Evolutionary conservation across 768 basidiomycete species (phyloP).

Genomic region (Mycena pura): DNA sequence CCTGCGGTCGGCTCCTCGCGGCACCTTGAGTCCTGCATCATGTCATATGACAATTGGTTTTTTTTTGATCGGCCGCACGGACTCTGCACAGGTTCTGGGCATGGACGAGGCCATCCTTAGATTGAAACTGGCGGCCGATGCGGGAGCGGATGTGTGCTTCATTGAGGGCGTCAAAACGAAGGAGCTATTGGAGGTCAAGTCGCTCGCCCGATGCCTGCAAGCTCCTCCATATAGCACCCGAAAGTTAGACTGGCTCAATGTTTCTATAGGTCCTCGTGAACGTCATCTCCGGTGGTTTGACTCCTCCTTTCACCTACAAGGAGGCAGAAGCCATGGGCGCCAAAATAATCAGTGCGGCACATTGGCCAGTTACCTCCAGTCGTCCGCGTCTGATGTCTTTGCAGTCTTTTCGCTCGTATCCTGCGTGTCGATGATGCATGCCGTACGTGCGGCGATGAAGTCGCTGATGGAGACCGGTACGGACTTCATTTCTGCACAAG

Average conservation of each 20-base stretch:
- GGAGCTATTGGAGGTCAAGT: constrained; percentile 68
- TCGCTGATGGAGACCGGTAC: constrained; percentile 80
- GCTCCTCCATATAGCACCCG: constrained; percentile 12
- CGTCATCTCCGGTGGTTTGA: constrained; percentile 79
- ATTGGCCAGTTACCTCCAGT: not conserved
- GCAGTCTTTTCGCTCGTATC: constrained; percentile 80
- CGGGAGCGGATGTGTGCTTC: constrained; percentile 82
- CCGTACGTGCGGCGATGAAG: constrained; percentile 78
- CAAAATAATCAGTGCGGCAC: constrained; percentile 73
- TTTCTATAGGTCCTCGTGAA: constrained; percentile 67
- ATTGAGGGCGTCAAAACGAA: constrained; percentile 79
- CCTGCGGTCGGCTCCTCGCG: too few species aligned
- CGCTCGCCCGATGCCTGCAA: constrained; percentile 72
- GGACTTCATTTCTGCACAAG: constrained; percentile 61
- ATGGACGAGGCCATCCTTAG: constrained; percentile 78
- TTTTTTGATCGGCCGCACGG: constrained; percentile 80
- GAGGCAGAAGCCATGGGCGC: constrained; percentile 76
- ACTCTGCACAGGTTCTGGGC: constrained; percentile 78
- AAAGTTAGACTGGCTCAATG: too few species aligned
- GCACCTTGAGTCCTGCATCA: too few species aligned
- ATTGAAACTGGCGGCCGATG: constrained; percentile 72
- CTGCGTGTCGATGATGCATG: constrained; percentile 78
- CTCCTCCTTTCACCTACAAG: constrained; percentile 72
- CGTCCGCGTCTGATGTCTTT: not conserved
- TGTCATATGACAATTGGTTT: too few species aligned